Evolutionary conservation across 2,329 filamentous ascomycete genomes (phyloP), one percentile per base, ranked within the genome.

Genomic region (Pseudogymnoascus sp.): DNA sequence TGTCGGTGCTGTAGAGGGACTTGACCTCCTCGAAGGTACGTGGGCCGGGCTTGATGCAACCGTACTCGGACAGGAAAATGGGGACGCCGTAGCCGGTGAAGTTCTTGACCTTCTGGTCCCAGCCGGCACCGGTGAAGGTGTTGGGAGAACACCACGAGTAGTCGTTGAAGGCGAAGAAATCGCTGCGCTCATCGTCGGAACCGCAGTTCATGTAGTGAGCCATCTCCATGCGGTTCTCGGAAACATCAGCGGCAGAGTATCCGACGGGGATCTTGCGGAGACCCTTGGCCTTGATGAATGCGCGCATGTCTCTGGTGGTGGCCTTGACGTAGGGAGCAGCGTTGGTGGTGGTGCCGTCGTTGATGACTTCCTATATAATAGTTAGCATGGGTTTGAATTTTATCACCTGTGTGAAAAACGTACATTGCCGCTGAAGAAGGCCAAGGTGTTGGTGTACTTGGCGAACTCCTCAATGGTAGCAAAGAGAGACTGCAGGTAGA

Each of bases 141-240:
- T 90, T 96, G 70, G 93, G 77, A 70, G 93, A 93, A 76, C 95
- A 99, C 95, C 95, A 99, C 62, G 93, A 96, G 84, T 99, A 99
- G 79, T 97, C 96, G 83, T 99, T 99, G 88, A 97, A 97, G 65
- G 95, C 95, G 90, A 93, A 99, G 82, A 96, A 97, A 78, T 99
- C 95, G 69, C 97, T 96, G 66, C 89, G 76, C 73, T 78, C 77
- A 8, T 80, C 78, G 36, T 80, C 74, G 66, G 84, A 76, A 65
- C 93, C 91, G 75, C 95, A 99, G 83, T 96, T 93, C 80, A 99
- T 96, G 84, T 96, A 99, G 74, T 91, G 80, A 69, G 91, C 90
- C 73, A 97, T 86, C 72, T 91, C 81, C 68, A 82, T 82, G 76
- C 95, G 90, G 71, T 96, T 96, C 21, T 85, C 82, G 42, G 86